These are phyloP conservation scores for Dictyophora rubrovolvata DNA, from an alignment of 768 basidiomycete genomes.

Conservation along the genomic window DNA sequence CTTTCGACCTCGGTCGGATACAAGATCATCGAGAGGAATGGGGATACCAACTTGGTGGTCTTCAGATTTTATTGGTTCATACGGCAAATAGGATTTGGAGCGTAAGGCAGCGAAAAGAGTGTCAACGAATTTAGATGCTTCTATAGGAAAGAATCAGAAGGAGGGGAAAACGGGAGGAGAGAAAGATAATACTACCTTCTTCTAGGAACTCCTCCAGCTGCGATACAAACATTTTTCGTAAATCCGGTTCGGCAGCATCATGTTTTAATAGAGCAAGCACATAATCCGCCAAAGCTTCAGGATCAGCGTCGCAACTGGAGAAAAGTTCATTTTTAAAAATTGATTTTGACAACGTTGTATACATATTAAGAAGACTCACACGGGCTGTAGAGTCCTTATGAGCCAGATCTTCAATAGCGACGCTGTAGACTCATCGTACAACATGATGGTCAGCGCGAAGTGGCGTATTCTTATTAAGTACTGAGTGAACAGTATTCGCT, in stretches of 20 bases:
- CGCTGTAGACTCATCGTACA: constrained; percentile 45
- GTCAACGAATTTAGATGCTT: constrained; percentile 63
- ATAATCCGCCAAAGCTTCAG: constrained; percentile 86
- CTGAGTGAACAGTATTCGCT: background rate
- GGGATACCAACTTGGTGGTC: constrained; percentile 46
- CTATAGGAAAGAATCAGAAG: constrained; percentile 11
- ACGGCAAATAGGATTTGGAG: constrained; percentile 79
- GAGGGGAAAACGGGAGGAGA: background rate
- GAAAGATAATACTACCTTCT: constrained; percentile 46
- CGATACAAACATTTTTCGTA: constrained; percentile 62
- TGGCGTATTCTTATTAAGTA: background rate
- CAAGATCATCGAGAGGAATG: constrained; percentile 61
- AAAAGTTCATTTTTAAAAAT: constrained; percentile 2
- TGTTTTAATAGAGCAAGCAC: constrained; percentile 89
- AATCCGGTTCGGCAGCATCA: constrained; percentile 71
- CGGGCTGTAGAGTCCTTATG: constrained; percentile 78
- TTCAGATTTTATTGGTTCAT: constrained; percentile 21
- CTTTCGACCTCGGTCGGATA: constrained; percentile 54
- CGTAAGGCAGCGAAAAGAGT: constrained; percentile 77
- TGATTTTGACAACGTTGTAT: constrained; percentile 6
- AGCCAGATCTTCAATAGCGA: constrained; percentile 81
- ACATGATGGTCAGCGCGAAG: background rate
- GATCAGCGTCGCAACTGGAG: constrained; percentile 89
- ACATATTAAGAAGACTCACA: constrained; percentile 40
- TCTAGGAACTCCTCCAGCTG: constrained; percentile 93